Percentiles rank a stretch among this genome's conserved stretches.
These are phyloP conservation scores for Buddleja alternifolia DNA, from an alignment of 257 asterid species.

Conservation along the genomic window DNA sequence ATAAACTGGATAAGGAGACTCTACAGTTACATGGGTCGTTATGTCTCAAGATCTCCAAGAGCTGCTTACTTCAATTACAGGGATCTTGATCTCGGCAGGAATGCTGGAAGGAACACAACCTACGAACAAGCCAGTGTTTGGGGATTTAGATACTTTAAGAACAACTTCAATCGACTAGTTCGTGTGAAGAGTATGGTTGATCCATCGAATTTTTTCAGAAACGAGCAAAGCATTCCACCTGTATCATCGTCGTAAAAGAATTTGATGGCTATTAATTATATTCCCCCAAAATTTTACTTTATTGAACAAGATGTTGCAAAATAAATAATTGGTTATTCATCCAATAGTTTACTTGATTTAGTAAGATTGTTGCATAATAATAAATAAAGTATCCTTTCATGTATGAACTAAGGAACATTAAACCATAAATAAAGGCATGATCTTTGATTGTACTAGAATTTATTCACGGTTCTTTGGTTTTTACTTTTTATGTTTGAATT, in stretches of 20 bases:
- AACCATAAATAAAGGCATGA: too few species aligned
- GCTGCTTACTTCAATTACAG: conserved; percentile 42
- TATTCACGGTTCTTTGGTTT: too few species aligned
- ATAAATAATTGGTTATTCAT: too few species aligned
- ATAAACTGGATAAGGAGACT: conserved; percentile 33
- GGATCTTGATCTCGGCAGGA: conserved; percentile 46
- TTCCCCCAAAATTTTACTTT: too few species aligned
- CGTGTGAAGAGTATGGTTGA: conserved; percentile 44
- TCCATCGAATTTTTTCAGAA: conserved; percentile 49
- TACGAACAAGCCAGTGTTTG: conserved; percentile 38
- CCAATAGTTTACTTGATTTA: too few species aligned
- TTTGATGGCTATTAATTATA: too few species aligned
- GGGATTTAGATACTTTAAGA: conserved; percentile 39
- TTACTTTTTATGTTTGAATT: too few species aligned
- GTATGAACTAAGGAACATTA: too few species aligned
- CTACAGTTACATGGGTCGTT: conserved; percentile 33
- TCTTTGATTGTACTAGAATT: too few species aligned
- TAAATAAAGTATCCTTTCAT: too few species aligned
- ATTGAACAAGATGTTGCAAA: too few species aligned
- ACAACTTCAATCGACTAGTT: conserved; percentile 40
- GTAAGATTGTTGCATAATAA: too few species aligned
- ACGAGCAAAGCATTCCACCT: conserved; percentile 50
- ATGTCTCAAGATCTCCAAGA: conserved; percentile 36
- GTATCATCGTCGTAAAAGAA: background rate
- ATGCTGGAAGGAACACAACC: conserved; percentile 32